Evolutionary conservation across 768 basidiomycete species (phyloP), one percentile per base, ranked within the genome.

Genomic region (Termitomyces bulborhizus): DNA sequence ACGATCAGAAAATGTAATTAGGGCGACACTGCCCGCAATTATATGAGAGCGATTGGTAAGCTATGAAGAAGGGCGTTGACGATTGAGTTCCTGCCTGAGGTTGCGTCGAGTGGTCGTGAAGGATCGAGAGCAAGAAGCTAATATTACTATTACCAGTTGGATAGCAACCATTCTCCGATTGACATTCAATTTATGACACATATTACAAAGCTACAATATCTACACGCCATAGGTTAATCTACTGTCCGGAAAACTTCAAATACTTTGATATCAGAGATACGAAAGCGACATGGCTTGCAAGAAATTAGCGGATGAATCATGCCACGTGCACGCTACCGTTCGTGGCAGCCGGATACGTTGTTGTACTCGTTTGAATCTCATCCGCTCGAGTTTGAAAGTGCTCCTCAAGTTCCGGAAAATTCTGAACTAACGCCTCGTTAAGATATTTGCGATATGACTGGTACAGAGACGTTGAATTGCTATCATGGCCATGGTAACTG

Each of bases 401-500:
- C 2, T 63, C 53, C 55, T 71, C 77, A 5, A 89, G 73, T 56
- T 88, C 87, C 0, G 89, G 88, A 65, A 90, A 93, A 60, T 74
- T 84, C 63, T 86, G 83, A 40, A 71, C 74, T 26, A 93, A 73
- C 0, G 88, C 88, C 59, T 87, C 87, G 57, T 88, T 77, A 57
- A 92, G 73, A 58, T 80, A 70, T 48, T 68, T 76, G 54, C 82
- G 80, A 68, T 92, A 93, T 21, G 87, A 84, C 89, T 91, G 34
- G 51, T 41, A 27, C 26, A 39, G 29, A 47, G 45, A 36, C 27
- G 57, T 59, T 42, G 58, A 57, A 53, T 53, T 31, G 31, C 47
- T 50, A 46, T 40, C 34, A 48, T 24, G 41, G n/a, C 32, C 9
- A 56, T 4, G 3, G 26, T 18, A 15, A 26, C 40, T 32, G 8